Evolutionary conservation across 2,329 filamentous ascomycete species (phyloP).

Genomic region (Scolecobasidium constrictum): DNA sequence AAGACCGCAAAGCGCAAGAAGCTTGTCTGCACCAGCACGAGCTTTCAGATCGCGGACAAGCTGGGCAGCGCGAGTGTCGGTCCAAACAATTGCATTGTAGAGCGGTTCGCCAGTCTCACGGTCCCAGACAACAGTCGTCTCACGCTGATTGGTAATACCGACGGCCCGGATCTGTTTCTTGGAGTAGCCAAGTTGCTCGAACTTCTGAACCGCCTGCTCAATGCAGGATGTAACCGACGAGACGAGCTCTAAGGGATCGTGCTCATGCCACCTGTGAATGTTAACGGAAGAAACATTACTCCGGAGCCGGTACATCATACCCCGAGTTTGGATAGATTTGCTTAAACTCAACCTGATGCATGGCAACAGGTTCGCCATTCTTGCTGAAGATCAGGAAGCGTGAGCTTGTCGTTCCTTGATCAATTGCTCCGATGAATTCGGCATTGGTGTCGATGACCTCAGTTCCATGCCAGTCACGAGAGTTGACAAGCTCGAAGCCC

Average conservation of each 20-base stretch:
- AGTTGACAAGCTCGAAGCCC: background rate
- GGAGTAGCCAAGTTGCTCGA: conserved; percentile 56
- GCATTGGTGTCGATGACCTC: conserved; percentile 1
- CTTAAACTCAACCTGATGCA: conserved; percentile 77
- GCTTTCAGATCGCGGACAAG: conserved; percentile 68
- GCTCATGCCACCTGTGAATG: conserved; percentile 68
- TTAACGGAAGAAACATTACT: no score
- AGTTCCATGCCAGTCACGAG: background rate
- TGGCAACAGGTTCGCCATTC: conserved; percentile 64
- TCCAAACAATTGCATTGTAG: conserved; percentile 82
- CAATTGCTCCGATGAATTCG: conserved; percentile 70
- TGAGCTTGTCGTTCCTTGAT: conserved; percentile 83
- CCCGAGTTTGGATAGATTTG: conserved; percentile 82
- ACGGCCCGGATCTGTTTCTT: conserved; percentile 62
- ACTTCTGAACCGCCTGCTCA: conserved; percentile 61
- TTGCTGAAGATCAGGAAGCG: conserved; percentile 86
- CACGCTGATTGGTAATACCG: conserved; percentile 84
- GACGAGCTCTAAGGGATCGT: conserved; percentile 69
- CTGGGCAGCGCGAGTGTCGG: conserved; percentile 68
- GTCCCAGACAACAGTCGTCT: conserved; percentile 83
- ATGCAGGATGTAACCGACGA: conserved; percentile 69
- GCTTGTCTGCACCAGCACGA: conserved; percentile 54
- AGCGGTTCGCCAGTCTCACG: conserved; percentile 67
- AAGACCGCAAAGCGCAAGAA: conserved; percentile 64
- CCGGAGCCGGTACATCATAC: no score